Percentiles rank a stretch among this genome's conserved stretches.
Evolutionary conservation across 345 rosid species (phyloP).

Genomic region (Citrus trifoliata): DNA sequence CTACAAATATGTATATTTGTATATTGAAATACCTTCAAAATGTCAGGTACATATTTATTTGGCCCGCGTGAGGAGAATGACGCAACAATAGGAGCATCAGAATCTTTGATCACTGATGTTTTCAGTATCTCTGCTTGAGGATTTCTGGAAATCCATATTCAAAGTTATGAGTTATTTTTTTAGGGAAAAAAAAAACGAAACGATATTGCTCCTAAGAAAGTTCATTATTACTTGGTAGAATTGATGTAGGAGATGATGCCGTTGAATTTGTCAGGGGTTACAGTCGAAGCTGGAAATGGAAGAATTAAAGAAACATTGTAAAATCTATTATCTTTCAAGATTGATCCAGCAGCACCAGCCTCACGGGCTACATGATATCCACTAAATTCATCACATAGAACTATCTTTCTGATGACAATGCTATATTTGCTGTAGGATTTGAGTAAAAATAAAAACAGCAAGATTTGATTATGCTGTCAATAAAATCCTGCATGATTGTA

Average conservation of each 20-base stretch:
- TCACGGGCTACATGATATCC: not conserved
- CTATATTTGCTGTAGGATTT: too few species aligned
- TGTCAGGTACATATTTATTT: constrained; percentile 13
- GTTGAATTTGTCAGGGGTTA: not conserved
- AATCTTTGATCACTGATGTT: constrained; percentile 14
- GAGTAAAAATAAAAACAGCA: too few species aligned
- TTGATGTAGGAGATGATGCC: constrained; percentile 22
- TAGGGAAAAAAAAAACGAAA: not conserved
- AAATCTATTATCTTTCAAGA: not conserved
- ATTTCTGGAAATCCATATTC: not conserved
- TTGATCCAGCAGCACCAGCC: constrained; percentile 33
- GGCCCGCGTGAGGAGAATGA: constrained; percentile 47
- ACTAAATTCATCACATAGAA: constrained; percentile 10
- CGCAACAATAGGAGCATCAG: constrained; percentile 17
- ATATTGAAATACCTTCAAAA: constrained; percentile 8
- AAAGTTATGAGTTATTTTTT: not conserved
- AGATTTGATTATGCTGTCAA: too few species aligned
- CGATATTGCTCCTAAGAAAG: not conserved
- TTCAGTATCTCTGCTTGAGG: constrained; percentile 8
- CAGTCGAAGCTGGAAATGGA: constrained; percentile 26
- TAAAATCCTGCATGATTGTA: too few species aligned
- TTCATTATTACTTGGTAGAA: constrained; percentile 28
- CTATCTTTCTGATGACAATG: too few species aligned
- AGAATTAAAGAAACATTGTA: not conserved
- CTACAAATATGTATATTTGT: too few species aligned